These are phyloP conservation scores for Vaccinium vitisidaea DNA, from an alignment of 148 eudicot species.

Conservation along the genomic window DNA sequence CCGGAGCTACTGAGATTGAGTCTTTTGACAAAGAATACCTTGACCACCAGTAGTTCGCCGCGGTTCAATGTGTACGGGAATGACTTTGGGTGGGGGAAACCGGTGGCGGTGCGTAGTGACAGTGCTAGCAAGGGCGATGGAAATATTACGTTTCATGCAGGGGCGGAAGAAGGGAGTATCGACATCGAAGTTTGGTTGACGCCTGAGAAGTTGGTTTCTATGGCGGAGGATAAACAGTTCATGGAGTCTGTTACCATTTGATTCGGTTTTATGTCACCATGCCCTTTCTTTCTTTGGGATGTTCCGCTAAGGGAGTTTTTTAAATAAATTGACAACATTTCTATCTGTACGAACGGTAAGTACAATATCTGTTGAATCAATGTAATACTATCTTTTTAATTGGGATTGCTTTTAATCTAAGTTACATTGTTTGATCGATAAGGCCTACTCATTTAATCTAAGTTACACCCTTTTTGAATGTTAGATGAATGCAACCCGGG, in stretches of 20 bases:
- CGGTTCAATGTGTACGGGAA: conserved; percentile 32
- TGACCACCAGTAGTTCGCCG: conserved; percentile 27
- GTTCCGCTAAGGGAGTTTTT: no score
- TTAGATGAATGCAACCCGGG: no score
- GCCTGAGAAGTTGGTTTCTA: conserved; percentile 19
- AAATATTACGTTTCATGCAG: conserved; percentile 28
- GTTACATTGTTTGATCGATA: no score
- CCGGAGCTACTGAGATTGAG: not conserved
- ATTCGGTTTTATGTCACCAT: not conserved
- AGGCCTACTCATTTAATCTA: no score
- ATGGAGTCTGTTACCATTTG: conserved; percentile 28
- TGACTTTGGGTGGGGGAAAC: conserved; percentile 50
- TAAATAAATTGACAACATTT: no score
- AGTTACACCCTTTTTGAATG: no score
- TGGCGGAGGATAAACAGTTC: conserved; percentile 29
- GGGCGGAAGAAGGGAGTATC: conserved; percentile 31
- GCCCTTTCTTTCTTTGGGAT: no score
- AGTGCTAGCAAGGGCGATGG: conserved; percentile 28
- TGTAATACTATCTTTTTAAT: no score
- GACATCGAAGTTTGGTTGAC: conserved; percentile 32
- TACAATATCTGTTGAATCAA: no score
- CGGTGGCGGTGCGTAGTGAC: conserved; percentile 38
- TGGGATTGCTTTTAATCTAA: no score
- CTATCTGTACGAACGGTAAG: no score
- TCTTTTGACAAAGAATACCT: not conserved